phyloP scores from a whole-genome alignment of 78 protist species.

The Dictyostelium firmibasis region DNA sequence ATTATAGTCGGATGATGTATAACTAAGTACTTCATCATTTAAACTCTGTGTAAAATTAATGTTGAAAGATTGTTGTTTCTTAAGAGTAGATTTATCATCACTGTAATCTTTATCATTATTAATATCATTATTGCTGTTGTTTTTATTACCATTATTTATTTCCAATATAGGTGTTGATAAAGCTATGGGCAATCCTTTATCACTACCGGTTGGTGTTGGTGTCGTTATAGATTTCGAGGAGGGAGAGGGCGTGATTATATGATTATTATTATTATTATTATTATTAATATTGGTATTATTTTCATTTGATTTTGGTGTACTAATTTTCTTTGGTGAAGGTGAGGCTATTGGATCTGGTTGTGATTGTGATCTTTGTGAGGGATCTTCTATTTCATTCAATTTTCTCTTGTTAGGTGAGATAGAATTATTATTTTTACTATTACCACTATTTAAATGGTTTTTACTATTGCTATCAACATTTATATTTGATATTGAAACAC shows the following conservation, averaged over 20 bases:
- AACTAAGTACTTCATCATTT: neutral
- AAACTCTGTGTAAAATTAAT: neutral
- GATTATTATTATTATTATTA: neutral
- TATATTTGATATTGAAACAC: conserved; percentile 3
- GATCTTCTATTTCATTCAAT: neutral
- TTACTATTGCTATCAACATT: neutral
- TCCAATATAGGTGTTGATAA: neutral
- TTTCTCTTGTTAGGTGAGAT: neutral
- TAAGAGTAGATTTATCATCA: neutral
- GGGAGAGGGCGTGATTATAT: neutral
- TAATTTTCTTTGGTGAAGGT: neutral
- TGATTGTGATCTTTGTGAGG: neutral
- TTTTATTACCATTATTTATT: too few relatives aligned
- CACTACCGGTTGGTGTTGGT: neutral
- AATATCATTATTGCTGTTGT: neutral
- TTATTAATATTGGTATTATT: neutral
- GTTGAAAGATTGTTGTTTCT: neutral
- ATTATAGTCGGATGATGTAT: neutral
- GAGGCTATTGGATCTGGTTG: neutral
- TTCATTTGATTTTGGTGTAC: neutral
- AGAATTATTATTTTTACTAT: neutral
- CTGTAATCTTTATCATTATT: neutral
- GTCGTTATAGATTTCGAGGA: neutral
- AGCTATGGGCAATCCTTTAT: neutral
- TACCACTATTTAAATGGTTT: neutral